Base-by-base conservation (phyloP, 441 rosid genomes). In the Adansonia rubrostipa region DNA sequence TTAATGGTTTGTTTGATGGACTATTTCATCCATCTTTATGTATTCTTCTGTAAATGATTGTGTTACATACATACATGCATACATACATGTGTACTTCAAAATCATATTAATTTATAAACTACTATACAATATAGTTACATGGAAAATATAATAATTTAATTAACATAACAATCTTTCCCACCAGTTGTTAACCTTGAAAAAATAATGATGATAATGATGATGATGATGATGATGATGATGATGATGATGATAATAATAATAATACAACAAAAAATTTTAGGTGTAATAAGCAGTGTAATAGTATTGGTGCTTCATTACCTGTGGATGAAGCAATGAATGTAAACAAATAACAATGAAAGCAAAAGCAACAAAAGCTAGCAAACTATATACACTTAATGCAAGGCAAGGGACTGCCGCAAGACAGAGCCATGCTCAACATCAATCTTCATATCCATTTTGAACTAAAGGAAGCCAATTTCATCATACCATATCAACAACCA, bases 1-100 rank as follows among this genome's bases (percentile, higher is more conserved):
- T 92, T 93, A 70, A 92, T 95, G 96, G 86, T 95, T 63, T 97
- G 97, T 47, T 10, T 10, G 10, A 11, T 47, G 50, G 10, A 11
- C 13, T 11, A 0, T 47, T 2, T 47, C 8, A 9, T 47, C 50
- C 8, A 42, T 42, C 8, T 42, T 5, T 42, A 42, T 42, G 45
- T 5, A 5, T 6, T 6, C 8, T 0, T 42, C 45, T 42, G 6
- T 42, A 42, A 42, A 42, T 42, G 36, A 33, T 33, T 33, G 36
- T 33, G 36, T 33, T 33, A 33, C 36, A 33, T 33, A 33, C 36
- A 33, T 33, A 33, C 36, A 3, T 33, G 36, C 36, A 33, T 33
- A 33, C 36, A 33, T 33, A 33, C 36, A 33, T 33, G 36, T 4
- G 36, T 33, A 33, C 4, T 33, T 33, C 36, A 33, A 33, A 33